Base-by-base conservation (phyloP, 2,329 filamentous ascomycete species). In the Rutstroemia sydowiana region DNA sequence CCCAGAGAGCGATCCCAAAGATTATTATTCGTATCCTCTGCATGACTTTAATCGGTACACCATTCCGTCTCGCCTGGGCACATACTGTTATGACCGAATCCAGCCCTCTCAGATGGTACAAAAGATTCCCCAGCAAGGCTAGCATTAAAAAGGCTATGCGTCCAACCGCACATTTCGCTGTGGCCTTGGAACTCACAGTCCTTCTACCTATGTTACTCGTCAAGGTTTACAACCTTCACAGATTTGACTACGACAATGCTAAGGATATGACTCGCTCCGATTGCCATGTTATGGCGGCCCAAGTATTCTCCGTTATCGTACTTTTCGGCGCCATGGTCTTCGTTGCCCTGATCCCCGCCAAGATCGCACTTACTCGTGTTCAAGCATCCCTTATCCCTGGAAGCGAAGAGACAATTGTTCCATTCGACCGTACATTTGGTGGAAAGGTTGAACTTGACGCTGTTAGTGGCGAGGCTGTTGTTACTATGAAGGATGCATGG, bases 371-470 rank as follows among this genome's bases (percentile, higher is more conserved):
- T 54, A 76, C 86, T 59, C 88, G 92, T 57, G 83, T 95, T 32
- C 89, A 95, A 67, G 90, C 91, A 6, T 92, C 88, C 45, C 82
- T 95, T 61, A 81, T 97, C 2, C 81, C 89, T 0, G 84, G 88
- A 54, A 83, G 88, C 16, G 79, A 90, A 59, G 85, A 95, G 70
- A 82, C 88, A 23, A 87, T 96, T 58, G 84, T 97, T 32, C 85
- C 88, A 30, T 95, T 97, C 63, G 92, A 97, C 74, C 87, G 90
- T 58, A 85, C 84, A 28, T 95, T 95, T 64, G 81, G 78, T 57
- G 88, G 88, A 61, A 85, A 83, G 65, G 80, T 92, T 26, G 80
- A 85, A 58, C 83, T 87, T n/a, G 78, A 80, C 54, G 76, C 89
- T 45, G 73, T 89, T n/a, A 84, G 81, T 54, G 88, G 86, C 50